phyloP scores from a whole-genome alignment of 108 stramenopile genomes.

The Licmophora abbreviata region DNA sequence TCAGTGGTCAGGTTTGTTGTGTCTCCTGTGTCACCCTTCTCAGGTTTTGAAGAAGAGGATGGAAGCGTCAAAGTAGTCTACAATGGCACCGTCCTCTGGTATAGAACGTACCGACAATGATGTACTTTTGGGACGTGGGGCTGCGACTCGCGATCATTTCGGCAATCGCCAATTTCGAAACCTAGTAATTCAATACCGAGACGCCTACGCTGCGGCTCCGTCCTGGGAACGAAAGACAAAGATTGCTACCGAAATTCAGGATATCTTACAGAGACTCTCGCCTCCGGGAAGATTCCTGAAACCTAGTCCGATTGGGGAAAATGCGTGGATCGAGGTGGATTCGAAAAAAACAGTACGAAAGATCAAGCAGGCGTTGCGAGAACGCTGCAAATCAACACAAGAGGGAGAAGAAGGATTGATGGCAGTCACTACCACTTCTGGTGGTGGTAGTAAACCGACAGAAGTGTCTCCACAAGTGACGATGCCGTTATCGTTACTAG shows the following conservation, averaged over 20 bases:
- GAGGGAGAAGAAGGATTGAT: too few relatives aligned
- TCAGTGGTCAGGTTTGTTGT: too few relatives aligned
- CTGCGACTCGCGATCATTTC: constrained; percentile 25
- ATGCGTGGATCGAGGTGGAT: constrained; percentile 1
- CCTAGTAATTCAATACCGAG: background rate
- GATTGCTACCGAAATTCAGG: constrained; percentile 60
- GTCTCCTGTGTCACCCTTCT: too few relatives aligned
- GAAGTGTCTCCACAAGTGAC: too few relatives aligned
- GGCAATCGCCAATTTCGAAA: constrained; percentile 31
- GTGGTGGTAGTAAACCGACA: too few relatives aligned
- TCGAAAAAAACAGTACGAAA: background rate
- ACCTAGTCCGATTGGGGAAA: constrained; percentile 11
- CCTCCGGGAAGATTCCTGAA: constrained; percentile 53
- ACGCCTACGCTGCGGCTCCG: background rate
- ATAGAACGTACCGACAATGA: constrained; percentile 9
- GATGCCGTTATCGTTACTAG: too few relatives aligned
- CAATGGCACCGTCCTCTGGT: too few relatives aligned
- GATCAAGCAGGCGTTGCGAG: too few relatives aligned
- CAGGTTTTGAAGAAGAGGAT: too few relatives aligned
- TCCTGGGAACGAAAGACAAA: constrained; percentile 13
- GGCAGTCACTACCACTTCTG: too few relatives aligned
- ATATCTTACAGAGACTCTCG: constrained; percentile 16
- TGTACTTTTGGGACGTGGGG: constrained; percentile 35
- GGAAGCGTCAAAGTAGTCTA: too few relatives aligned
- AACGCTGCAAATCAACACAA: too few relatives aligned